These are phyloP conservation scores for Vicia villosa DNA, from an alignment of 306 rosid species.

Conservation along the genomic window DNA sequence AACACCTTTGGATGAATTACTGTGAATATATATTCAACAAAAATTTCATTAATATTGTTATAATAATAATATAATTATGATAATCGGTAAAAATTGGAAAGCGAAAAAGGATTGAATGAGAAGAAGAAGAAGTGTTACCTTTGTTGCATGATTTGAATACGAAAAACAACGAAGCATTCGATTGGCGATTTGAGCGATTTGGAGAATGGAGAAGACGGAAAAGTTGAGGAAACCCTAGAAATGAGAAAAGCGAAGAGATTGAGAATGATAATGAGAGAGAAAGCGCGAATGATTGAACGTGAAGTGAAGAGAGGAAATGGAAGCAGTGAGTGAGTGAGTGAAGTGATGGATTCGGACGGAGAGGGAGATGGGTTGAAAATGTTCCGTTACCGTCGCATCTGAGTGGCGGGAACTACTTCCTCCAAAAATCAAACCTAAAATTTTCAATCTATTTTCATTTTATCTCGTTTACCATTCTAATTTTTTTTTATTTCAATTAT, in stretches of 20 bases:
- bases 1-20: constrained; percentile 41
- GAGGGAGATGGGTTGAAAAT: background rate
- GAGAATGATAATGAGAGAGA: background rate
- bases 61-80: too few species aligned
- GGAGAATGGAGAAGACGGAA: background rate
- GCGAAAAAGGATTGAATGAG: background rate
- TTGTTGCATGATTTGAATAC: background rate
- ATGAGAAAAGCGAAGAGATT: background rate
- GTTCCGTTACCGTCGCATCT: background rate
- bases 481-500: too few species aligned
- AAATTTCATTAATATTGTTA: too few species aligned
- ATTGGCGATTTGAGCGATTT: too few species aligned
- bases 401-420: background rate
- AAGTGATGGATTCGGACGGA: background rate
- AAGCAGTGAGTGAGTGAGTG: background rate
- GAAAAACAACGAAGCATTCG: too few species aligned
- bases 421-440: background rate
- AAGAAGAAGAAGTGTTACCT: background rate
- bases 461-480: too few species aligned
- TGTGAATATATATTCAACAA: too few species aligned
- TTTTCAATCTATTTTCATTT: too few species aligned
- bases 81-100: background rate
- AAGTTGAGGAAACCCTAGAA: constrained; percentile 35
- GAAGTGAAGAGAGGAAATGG: background rate
- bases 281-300: background rate